phyloP scores from a whole-genome alignment of 495 filamentous ascomycete species.

The Xylaria flabelliformis region DNA sequence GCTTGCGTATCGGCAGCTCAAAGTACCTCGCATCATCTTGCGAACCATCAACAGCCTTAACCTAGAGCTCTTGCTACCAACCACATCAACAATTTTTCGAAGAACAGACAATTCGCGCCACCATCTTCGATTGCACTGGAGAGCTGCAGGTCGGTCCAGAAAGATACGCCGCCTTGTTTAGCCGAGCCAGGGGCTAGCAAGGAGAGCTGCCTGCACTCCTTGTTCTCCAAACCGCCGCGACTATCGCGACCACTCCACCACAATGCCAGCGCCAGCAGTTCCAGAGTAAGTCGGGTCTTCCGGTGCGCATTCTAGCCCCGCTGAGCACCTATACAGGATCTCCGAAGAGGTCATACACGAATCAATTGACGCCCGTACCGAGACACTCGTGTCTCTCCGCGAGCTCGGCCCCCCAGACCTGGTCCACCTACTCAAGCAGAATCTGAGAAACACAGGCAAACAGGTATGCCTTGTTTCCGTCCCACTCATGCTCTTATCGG shows the following conservation, averaged over 20 bases:
- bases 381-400: conserved; percentile 79
- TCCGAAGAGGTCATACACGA: conserved; percentile 89
- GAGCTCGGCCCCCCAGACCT: conserved; percentile 96
- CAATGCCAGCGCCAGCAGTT: conserved; percentile 88
- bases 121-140: background rate
- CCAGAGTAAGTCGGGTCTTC: conserved; percentile 72
- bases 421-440: conserved; percentile 92
- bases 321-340: conserved; percentile 61
- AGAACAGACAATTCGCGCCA: background rate
- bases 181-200: conserved; percentile 17
- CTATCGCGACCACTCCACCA: conserved; percentile 35
- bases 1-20: background rate
- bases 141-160: conserved; percentile 3
- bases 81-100: background rate
- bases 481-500: background rate
- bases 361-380: conserved; percentile 87
- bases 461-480: conserved; percentile 56
- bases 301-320: background rate
- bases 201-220: conserved; percentile 25
- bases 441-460: conserved; percentile 66
- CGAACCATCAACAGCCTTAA: background rate
- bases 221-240: conserved; percentile 12
- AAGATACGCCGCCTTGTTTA: background rate
- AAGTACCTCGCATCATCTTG: background rate
- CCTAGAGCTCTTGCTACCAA: background rate